These are phyloP conservation scores for Wilhelminamyces savonicus DNA, from an alignment of 805 yeast genomes.

Conservation along the genomic window DNA sequence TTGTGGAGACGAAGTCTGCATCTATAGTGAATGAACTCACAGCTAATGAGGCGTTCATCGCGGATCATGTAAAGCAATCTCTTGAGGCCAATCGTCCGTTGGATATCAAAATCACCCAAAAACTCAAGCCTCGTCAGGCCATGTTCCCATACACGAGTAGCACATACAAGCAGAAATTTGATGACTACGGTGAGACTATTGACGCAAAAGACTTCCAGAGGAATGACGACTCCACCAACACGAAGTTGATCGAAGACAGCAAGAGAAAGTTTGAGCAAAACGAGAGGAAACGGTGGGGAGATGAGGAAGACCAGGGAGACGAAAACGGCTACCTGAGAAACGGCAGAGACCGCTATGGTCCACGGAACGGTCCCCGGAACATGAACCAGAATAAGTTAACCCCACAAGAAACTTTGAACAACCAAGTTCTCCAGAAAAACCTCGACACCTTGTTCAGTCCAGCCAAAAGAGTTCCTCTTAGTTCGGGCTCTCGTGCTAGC, in stretches of 20 bases:
- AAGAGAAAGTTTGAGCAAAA: conserved; percentile 30
- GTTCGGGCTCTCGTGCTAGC: conserved; percentile 12
- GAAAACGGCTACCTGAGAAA: conserved; percentile 7
- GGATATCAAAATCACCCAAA: conserved; percentile 44
- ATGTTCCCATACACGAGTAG: conserved; percentile 70
- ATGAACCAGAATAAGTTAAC: conserved; percentile 23
- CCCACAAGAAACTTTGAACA: conserved; percentile 38
- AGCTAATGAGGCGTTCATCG: conserved; percentile 34
- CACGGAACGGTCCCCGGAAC: conserved; percentile 10
- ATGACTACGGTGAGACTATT: conserved; percentile 83
- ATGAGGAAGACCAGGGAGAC: conserved; percentile 7
- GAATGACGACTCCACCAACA: conserved; percentile 42
- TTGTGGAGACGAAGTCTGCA: conserved; percentile 1
- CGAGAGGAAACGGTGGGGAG: conserved; percentile 23
- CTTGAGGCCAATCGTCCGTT: conserved; percentile 42
- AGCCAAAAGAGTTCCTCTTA: conserved; percentile 29
- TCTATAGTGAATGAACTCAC: conserved; percentile 23
- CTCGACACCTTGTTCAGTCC: conserved; percentile 51
- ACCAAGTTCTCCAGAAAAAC: conserved; percentile 32
- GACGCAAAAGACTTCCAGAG: conserved; percentile 58
- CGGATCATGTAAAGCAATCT: conserved; percentile 30
- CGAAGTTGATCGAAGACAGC: conserved; percentile 30
- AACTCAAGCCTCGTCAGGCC: conserved; percentile 44
- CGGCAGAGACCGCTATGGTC: too few relatives aligned
- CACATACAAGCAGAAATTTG: conserved; percentile 50